phyloP scores from a whole-genome alignment of 2,329 filamentous ascomycete genomes.

The Alternaria sp. region DNA sequence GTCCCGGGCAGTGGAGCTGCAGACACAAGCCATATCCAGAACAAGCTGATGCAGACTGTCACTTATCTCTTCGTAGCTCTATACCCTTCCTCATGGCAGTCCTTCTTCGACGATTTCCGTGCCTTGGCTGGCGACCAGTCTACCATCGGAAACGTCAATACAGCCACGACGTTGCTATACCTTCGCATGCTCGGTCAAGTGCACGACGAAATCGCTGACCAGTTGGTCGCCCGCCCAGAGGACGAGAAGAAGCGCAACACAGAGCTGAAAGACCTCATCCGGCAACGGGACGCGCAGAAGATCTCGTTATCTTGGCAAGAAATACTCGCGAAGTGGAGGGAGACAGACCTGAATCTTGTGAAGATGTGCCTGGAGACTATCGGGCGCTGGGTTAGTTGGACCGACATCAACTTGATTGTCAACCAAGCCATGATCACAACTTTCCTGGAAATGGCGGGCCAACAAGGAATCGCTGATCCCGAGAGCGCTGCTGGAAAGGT shows the following conservation, averaged over 20 bases:
- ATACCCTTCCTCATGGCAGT: constrained; percentile 85
- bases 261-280: constrained; percentile 87
- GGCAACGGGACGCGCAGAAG: constrained; percentile 84
- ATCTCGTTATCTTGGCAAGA: constrained; percentile 92
- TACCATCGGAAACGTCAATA: constrained; percentile 67
- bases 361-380: constrained; percentile 92
- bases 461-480: constrained; percentile 63
- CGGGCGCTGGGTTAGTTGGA: constrained; percentile 98
- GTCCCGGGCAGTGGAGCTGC: constrained; percentile 63
- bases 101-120: constrained; percentile 89
- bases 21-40: constrained; percentile 82
- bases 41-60: constrained; percentile 95
- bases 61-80: constrained; percentile 90
- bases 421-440: constrained; percentile 80
- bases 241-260: constrained; percentile 85
- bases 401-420: constrained; percentile 92
- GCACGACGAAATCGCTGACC: constrained; percentile 96
- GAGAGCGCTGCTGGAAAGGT: constrained; percentile 72
- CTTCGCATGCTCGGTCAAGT: constrained; percentile 86
- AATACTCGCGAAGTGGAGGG: constrained; percentile 78
- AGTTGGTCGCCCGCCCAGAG: constrained; percentile 78
- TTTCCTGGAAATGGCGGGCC: constrained; percentile 86
- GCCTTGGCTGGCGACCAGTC: constrained; percentile 71
- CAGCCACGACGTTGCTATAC: constrained; percentile 81
- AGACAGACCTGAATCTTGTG: constrained; percentile 71